Evolutionary conservation across 2,329 filamentous ascomycete species (phyloP).

Genomic region (Coniochaeta sp.): DNA sequence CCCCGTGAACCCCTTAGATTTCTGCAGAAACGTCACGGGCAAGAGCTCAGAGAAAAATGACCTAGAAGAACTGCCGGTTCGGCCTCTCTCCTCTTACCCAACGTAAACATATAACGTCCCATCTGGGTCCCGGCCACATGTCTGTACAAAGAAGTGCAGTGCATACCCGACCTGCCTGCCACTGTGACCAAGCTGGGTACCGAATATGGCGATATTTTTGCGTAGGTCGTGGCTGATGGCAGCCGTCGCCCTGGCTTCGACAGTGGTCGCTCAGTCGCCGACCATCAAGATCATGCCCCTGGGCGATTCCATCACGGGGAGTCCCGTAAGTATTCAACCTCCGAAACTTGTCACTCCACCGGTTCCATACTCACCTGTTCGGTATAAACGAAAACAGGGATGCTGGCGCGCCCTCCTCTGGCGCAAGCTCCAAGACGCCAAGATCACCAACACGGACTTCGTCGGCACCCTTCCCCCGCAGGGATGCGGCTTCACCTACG

Average conservation of each 20-base stretch:
- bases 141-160: background rate
- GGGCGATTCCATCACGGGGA: constrained; percentile 19
- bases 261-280: background rate
- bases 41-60: too few species aligned
- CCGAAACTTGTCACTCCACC: too few species aligned
- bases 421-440: constrained; percentile 19
- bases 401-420: constrained; percentile 27
- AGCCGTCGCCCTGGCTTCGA: background rate
- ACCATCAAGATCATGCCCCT: constrained; percentile 14
- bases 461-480: constrained; percentile 24
- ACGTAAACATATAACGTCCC: background rate
- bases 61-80: too few species aligned
- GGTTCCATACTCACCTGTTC: background rate
- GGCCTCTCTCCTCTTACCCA: too few species aligned
- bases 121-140: background rate
- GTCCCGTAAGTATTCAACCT: constrained; percentile 8
- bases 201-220: background rate
- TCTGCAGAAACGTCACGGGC: too few species aligned
- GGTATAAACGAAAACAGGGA: constrained; percentile 7
- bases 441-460: constrained; percentile 24
- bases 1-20: too few species aligned
- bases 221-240: background rate
- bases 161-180: background rate
- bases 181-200: background rate
- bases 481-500: constrained; percentile 28